These are phyloP conservation scores for Verbena officinalis DNA, from an alignment of 257 asterid genomes.

Conservation along the genomic window DNA sequence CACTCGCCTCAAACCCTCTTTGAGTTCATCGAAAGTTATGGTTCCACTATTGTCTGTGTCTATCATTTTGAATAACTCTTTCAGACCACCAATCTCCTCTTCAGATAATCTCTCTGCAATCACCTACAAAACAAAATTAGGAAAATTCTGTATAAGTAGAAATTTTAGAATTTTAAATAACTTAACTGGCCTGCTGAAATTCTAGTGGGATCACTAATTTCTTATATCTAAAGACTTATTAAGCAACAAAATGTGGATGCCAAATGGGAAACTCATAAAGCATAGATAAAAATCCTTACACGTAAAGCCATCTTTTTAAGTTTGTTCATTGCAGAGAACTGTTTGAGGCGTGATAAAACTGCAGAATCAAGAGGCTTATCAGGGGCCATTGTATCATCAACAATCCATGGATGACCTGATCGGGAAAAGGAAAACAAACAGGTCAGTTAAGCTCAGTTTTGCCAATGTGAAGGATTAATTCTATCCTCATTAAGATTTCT, in stretches of 20 bases:
- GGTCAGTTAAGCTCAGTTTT: slow-evolving; percentile 10
- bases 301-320: slow-evolving; percentile 98
- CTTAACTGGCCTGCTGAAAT: too few relatives aligned
- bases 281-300: slow-evolving; percentile 50
- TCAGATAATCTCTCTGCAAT: slow-evolving; percentile 92
- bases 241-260: slow-evolving; percentile 7
- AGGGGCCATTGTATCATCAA: slow-evolving; percentile 87
- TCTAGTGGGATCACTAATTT: too few relatives aligned
- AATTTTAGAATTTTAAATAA: background rate
- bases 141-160: background rate
- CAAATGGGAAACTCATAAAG: slow-evolving; percentile 17
- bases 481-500: slow-evolving; percentile 32
- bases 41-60: slow-evolving; percentile 93
- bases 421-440: slow-evolving; percentile 19
- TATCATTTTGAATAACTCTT: slow-evolving; percentile 87
- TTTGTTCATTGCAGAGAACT: slow-evolving; percentile 97
- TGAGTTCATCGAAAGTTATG: slow-evolving; percentile 89
- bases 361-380: slow-evolving; percentile 98
- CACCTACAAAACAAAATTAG: slow-evolving; percentile 49
- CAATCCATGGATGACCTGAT: slow-evolving; percentile 94
- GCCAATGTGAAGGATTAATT: background rate
- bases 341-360: slow-evolving; percentile 90
- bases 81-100: slow-evolving; percentile 94
- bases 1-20: slow-evolving; percentile 82
- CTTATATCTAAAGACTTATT: background rate